These are phyloP conservation scores for Arthrobotrys entomopaga DNA, from an alignment of 2,329 filamentous ascomycete species.

Conservation along the genomic window DNA sequence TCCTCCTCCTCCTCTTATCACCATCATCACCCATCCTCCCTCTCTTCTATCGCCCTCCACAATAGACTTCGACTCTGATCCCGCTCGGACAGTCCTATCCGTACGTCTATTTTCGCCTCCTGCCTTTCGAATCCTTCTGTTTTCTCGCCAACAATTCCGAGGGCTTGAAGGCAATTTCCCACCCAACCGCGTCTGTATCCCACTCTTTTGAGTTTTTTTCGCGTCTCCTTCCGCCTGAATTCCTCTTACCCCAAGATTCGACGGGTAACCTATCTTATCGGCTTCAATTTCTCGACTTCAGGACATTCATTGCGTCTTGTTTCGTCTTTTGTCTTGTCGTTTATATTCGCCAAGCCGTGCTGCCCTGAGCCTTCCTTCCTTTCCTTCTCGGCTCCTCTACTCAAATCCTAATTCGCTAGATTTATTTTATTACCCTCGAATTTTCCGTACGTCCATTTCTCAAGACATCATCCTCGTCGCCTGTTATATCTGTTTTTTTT, in stretches of 20 bases:
- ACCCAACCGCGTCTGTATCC: constrained; percentile 45
- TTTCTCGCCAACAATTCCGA: neutral
- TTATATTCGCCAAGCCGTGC: constrained; percentile 6
- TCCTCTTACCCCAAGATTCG: neutral
- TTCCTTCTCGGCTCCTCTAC: neutral
- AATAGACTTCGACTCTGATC: neutral
- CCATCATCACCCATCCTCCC: constrained; percentile 15
- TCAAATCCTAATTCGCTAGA: neutral
- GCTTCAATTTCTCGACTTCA: neutral
- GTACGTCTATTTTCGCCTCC: neutral
- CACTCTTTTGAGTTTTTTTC: constrained; percentile 48
- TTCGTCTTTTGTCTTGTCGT: neutral
- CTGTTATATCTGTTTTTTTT: neutral
- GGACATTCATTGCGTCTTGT: no score
- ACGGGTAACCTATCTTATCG: neutral
- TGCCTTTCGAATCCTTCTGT: neutral
- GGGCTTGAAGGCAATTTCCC: constrained; percentile 1
- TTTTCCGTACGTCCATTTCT: neutral
- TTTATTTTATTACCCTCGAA: no score
- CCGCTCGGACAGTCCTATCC: neutral
- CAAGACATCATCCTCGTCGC: no score
- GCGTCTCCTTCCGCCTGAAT: constrained; percentile 25
- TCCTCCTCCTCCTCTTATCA: neutral
- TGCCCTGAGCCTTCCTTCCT: neutral
- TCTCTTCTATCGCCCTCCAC: neutral